Percentiles rank a stretch among this genome's conserved stretches.
Conservation (phyloP, 2,329 filamentous ascomycete genomes). For the Aspergillus alliaceus region DNA sequence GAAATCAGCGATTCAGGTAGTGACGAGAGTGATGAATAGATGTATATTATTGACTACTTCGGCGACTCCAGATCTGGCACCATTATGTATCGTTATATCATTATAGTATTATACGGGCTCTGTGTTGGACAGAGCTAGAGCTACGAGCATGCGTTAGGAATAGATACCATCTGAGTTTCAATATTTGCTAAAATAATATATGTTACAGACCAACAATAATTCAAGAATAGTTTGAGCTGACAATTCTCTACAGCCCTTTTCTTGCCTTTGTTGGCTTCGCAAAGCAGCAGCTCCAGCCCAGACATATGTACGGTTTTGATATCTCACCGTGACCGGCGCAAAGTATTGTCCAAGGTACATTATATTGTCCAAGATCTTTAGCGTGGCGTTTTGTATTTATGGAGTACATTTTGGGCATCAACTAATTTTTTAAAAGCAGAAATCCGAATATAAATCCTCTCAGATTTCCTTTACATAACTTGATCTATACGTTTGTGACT, state of each 20-base stretch:
- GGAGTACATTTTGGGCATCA: constrained; percentile 20
- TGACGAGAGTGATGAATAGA: constrained; percentile 12
- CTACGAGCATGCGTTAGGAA: background rate
- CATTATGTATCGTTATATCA: background rate
- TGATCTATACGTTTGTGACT: constrained; percentile 21
- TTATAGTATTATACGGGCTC: background rate
- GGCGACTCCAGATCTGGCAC: background rate
- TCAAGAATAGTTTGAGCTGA: no score
- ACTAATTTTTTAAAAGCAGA: constrained; percentile 13
- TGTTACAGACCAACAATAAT: no score
- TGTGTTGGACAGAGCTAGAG: background rate
- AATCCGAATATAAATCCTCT: constrained; percentile 15
- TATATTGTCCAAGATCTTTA: constrained; percentile 6
- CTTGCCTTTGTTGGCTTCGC: background rate
- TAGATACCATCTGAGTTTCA: background rate
- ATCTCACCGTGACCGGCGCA: background rate
- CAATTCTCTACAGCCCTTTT: background rate
- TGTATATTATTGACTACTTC: background rate
- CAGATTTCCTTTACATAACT: constrained; percentile 27
- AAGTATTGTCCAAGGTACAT: background rate
- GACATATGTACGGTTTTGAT: background rate
- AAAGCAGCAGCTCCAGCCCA: background rate
- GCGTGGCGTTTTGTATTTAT: constrained; percentile 15
- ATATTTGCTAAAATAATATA: background rate
- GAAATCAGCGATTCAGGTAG: constrained; percentile 28